Evolutionary conservation across 805 yeast genomes (phyloP).

Genomic region (Hermanozyma aechmeae): DNA sequence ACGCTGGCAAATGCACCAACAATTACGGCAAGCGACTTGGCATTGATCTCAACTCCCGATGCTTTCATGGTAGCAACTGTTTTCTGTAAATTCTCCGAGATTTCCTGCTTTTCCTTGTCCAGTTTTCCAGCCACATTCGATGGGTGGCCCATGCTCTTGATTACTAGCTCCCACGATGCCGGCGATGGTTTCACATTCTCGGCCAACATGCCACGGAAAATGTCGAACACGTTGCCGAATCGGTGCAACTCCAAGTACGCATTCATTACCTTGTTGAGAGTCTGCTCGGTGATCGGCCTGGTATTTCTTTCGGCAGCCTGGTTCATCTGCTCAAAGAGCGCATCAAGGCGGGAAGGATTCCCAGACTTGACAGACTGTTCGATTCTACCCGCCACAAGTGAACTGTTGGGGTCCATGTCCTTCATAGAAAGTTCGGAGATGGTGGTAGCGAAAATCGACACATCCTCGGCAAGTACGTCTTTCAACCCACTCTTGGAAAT

Average conservation of each 20-base stretch:
- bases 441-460: conserved; percentile 1
- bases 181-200: conserved; percentile 32
- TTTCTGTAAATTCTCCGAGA: conserved; percentile 15
- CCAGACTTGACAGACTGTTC: conserved; percentile 11
- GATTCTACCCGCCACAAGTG: conserved; percentile 13
- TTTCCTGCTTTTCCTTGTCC: conserved; percentile 15
- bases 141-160: conserved; percentile 39
- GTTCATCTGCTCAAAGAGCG: conserved; percentile 16
- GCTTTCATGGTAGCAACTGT: conserved; percentile 21
- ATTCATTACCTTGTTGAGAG: conserved; percentile 37
- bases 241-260: conserved; percentile 29
- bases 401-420: conserved; percentile 26
- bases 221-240: conserved; percentile 27
- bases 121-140: conserved; percentile 17
- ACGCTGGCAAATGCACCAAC: conserved; percentile 17
- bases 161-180: conserved; percentile 51
- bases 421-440: conserved; percentile 9
- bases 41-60: conserved; percentile 28
- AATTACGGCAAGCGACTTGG: conserved; percentile 31
- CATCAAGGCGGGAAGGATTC: conserved; percentile 12
- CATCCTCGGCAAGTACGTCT: conserved; percentile 3
- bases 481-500: no score
- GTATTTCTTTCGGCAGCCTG: conserved; percentile 16
- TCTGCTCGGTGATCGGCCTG: conserved; percentile 27
- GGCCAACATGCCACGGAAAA: conserved; percentile 42